Conservation (phyloP, 73 alveolate species). For the Blepharisma stoltei region DNA sequence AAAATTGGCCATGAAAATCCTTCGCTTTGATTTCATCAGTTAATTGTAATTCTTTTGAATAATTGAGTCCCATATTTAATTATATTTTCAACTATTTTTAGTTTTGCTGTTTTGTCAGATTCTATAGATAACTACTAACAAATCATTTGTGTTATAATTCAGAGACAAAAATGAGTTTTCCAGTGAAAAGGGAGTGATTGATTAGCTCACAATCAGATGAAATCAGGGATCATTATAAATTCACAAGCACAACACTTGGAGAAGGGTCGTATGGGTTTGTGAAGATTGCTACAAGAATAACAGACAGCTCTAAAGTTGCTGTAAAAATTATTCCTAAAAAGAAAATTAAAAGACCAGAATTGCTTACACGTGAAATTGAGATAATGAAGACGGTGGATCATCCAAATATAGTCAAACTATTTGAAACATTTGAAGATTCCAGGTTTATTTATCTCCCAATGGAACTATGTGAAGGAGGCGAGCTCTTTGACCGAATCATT, state of each 20-base stretch:
- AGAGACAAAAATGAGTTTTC: no score
- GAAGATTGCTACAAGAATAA: conserved; percentile 49
- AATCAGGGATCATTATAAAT: conserved; percentile 28
- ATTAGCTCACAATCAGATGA: conserved; percentile 20
- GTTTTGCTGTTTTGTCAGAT: no score
- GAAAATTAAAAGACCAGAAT: conserved; percentile 64
- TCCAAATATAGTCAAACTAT: conserved; percentile 65
- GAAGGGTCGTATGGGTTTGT: conserved; percentile 75
- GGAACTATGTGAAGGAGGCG: conserved; percentile 89
- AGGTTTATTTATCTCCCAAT: conserved; percentile 36
- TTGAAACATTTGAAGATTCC: conserved; percentile 58
- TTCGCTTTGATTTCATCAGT: no score
- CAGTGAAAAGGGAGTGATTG: conserved; percentile 26
- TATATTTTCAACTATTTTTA: no score
- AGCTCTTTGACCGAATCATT: conserved; percentile 76
- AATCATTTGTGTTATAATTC: no score
- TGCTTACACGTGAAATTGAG: conserved; percentile 51
- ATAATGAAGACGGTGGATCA: conserved; percentile 61
- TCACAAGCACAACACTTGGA: conserved; percentile 44
- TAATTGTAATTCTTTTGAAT: no score
- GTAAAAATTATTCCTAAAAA: conserved; percentile 82
- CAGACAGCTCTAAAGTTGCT: conserved; percentile 72
- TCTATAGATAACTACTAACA: no score
- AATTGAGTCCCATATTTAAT: no score
- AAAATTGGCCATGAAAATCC: no score